Evolutionary conservation across 1,139 yeast species (phyloP).

Genomic region (Blastobotrys illinoisensis): DNA sequence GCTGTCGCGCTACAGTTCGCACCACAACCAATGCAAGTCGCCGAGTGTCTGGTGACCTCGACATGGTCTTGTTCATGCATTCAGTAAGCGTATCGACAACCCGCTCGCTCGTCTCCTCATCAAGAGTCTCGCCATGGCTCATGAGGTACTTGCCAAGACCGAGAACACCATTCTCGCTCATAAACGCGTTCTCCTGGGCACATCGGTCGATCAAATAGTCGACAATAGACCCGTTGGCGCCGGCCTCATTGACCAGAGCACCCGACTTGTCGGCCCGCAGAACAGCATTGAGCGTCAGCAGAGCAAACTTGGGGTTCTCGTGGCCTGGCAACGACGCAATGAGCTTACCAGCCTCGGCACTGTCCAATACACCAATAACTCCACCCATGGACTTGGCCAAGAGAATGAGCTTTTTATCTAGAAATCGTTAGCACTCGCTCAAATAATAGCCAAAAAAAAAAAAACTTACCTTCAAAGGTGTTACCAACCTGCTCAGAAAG

Average conservation of each 20-base stretch:
- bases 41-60: conserved; percentile 67
- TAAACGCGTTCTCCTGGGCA: conserved; percentile 41
- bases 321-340: conserved; percentile 32
- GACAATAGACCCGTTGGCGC: conserved; percentile 44
- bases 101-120: conserved; percentile 14
- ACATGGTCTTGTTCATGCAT: conserved; percentile 44
- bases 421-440: conserved; percentile 5
- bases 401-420: conserved; percentile 39
- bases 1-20: conserved; percentile 66
- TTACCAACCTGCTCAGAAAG: conserved; percentile 48
- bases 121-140: conserved; percentile 7
- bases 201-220: conserved; percentile 46
- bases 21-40: conserved; percentile 71
- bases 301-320: conserved; percentile 51
- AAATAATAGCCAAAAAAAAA: background rate
- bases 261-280: conserved; percentile 68
- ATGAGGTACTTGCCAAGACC: conserved; percentile 82
- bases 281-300: conserved; percentile 73
- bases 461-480: conserved; percentile 12
- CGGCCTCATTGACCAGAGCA: conserved; percentile 43
- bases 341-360: conserved; percentile 60
- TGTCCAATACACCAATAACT: conserved; percentile 58
- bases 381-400: conserved; percentile 79
- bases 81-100: conserved; percentile 48
- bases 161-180: conserved; percentile 72